Evolutionary conservation across 352 stramenopile species (phyloP), one percentile per base, ranked within the genome.

Genomic region (Phytophthora sp.): DNA sequence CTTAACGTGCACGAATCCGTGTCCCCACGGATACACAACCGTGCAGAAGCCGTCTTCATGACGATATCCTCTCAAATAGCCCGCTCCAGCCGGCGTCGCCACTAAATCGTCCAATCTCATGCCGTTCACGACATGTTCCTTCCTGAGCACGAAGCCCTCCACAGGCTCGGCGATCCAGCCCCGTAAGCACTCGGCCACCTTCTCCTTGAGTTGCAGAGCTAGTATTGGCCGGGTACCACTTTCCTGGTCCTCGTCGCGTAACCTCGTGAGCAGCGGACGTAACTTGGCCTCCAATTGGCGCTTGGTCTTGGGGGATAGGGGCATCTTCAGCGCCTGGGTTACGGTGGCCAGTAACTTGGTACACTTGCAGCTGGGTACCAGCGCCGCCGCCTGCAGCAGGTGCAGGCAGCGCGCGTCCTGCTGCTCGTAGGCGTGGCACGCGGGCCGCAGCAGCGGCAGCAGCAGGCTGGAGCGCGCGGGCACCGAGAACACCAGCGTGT

Each of bases 321-420:
- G 35, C 42, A 92, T 71, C 49, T 83, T 72, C 2, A 90, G 56
- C 28, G 76, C 79, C 62, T 90, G 71, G 10, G 26, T 50, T 26
- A 83, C 69, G 9, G 85, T 76, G 17, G 77, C 63, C 26, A 69
- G 44, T 31, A 92, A 62, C 51, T 77, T 84, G 18, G 85, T 74
- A 27, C 72, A 59, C 37, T 85, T 82, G 35, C 80, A 61, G 48
- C 83, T 92, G 12, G 86, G 86, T 54, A 92, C 74, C 7, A 78
- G 52, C 2, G 80, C 82, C 37, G 84, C 65, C 8, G 74, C 72
- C 49, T 92, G 78, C 38, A 94, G 70, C 62, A 91, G 54, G 23
- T 91, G 82, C 32, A 94, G 72, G 74, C 86, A 92, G 12, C 80
- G 82, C 17, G 71, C 48, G 52, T 92, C 86, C 10, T 76, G 77